These are phyloP conservation scores for Leishmania tarentolae DNA, from an alignment of 208 protist species.

Conservation along the genomic window DNA sequence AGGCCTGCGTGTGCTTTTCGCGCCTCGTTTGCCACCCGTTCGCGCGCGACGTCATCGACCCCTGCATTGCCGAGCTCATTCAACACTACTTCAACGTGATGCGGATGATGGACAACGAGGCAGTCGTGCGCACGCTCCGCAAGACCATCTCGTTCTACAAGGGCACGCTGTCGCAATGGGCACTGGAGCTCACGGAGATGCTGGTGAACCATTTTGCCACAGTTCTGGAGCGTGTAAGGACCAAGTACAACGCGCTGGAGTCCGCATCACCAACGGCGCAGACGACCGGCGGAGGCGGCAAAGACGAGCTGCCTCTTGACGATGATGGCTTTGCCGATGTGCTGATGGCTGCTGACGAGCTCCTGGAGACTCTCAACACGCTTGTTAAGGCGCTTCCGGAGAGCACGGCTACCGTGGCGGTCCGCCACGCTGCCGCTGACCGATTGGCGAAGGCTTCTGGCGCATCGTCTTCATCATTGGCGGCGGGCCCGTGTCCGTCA, in stretches of 20 bases:
- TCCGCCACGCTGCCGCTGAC: constrained; percentile 15
- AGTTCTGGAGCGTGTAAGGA: constrained; percentile 53
- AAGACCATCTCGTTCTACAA: constrained; percentile 87
- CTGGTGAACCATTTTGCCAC: constrained; percentile 79
- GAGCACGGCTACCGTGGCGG: constrained; percentile 17
- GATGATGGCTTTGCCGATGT: constrained; percentile 64
- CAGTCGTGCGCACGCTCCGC: constrained; percentile 87
- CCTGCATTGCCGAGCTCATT: constrained; percentile 87
- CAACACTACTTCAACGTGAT: constrained; percentile 92
- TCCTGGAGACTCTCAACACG: constrained; percentile 81
- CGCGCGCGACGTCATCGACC: constrained; percentile 74
- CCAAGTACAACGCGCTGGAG: constrained; percentile 56
- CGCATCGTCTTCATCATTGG: neutral
- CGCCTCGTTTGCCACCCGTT: constrained; percentile 74
- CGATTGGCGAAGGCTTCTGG: constrained; percentile 6
- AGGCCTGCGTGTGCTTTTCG: constrained; percentile 86
- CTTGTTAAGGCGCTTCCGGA: constrained; percentile 72
- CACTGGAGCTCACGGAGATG: constrained; percentile 79
- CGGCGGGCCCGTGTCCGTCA: neutral
- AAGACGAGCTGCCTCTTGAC: constrained; percentile 28
- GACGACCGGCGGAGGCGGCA: neutral
- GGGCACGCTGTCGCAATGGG: constrained; percentile 87
- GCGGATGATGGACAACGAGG: constrained; percentile 90
- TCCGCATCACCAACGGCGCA: neutral
- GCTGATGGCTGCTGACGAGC: constrained; percentile 81